Percentiles rank a stretch among this genome's conserved stretches.
Evolutionary conservation across 2,329 filamentous ascomycete species (phyloP).

Genomic region (Aureobasidium sp.): DNA sequence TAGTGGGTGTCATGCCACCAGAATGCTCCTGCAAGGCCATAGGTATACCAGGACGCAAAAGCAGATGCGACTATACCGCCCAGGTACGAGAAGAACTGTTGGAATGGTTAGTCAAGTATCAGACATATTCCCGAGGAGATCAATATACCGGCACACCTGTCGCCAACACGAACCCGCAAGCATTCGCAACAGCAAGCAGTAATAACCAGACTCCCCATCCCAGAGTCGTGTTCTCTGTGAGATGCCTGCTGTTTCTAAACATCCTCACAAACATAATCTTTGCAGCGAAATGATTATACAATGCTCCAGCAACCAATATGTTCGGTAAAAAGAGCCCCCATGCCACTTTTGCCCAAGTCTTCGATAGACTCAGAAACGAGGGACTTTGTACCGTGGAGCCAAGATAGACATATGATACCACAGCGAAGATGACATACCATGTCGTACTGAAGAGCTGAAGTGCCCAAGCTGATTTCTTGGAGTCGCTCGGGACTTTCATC

Average conservation of each 20-base stretch:
- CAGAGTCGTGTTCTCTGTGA: conserved; percentile 40
- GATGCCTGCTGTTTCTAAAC: conserved; percentile 38
- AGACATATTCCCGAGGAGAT: conserved; percentile 22
- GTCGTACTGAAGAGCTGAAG: conserved; percentile 43
- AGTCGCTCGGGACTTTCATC: conserved; percentile 44
- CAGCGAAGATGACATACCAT: conserved; percentile 45
- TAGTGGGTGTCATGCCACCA: conserved; percentile 43
- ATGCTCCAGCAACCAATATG: conserved; percentile 41
- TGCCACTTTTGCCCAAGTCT: conserved; percentile 42
- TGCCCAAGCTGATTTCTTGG: conserved; percentile 44
- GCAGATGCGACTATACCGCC: conserved; percentile 43
- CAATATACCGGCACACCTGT: conserved; percentile 45
- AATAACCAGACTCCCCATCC: conserved; percentile 43
- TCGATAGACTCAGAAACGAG: conserved; percentile 40
- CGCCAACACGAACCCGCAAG: conserved; percentile 35
- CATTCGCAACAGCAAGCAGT: conserved; percentile 40
- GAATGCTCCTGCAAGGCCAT: conserved; percentile 46
- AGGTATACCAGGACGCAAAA: conserved; percentile 44
- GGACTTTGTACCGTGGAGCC: conserved; percentile 40
- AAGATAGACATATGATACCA: conserved; percentile 44
- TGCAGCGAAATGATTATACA: conserved; percentile 45
- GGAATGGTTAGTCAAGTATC: no score
- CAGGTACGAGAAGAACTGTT: conserved; percentile 30
- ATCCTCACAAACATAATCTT: conserved; percentile 46
- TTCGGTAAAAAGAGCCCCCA: conserved; percentile 46